Evolutionary conservation across 2,329 filamentous ascomycete genomes (phyloP), one percentile per base, ranked within the genome.

Genomic region (Reticulascus tulasneorum): DNA sequence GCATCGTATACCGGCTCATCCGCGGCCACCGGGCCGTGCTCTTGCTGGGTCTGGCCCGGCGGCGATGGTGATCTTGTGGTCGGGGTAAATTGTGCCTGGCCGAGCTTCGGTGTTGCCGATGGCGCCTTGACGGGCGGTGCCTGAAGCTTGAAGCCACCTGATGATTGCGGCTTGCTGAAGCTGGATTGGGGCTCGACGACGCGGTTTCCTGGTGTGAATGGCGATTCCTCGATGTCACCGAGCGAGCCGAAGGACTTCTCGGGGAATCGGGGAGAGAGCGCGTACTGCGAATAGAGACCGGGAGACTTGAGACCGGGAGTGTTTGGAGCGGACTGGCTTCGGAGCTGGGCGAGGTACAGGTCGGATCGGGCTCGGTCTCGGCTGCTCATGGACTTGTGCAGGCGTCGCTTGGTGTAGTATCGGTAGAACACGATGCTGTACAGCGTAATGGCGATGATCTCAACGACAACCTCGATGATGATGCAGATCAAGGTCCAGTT

Each of bases 381-480:
- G 58, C 86, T 73, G 59, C 94, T 86, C 93, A 98, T 98, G 46
- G 89, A 90, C 75, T 96, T 97, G 65, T 85, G 82, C 45, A 98
- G 86, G 59, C 86, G 85, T 60, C 88, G 85, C 77, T 97, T 98
- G 49, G 86, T 89, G 79, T 90, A 95, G 75, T 94, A 94, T 52
- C 93, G 86, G 75, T 94, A 97, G 73, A 97, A 96, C 60, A 96
- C 82, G 56, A 96, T 77, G 55, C 79, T 88, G 74, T 98, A 98
- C 54, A 98, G 86, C 35, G 81, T 72, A 60, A 98, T 94, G 56
- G 86, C 88, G 56, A 97, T 84, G 48, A 86, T 77, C 58, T 97
- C 93, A 52, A 98, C 76, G 44, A 96, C 86, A 49, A 98, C 75
- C 64, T 98, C 93, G 60, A 98, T 97, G 58, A 98, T 84, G 66